A percentile compares a stretch with the other conserved stretches of the same genome.
Conservation (phyloP, 768 basidiomycete species). For the Lentinus tigrinus region DNA sequence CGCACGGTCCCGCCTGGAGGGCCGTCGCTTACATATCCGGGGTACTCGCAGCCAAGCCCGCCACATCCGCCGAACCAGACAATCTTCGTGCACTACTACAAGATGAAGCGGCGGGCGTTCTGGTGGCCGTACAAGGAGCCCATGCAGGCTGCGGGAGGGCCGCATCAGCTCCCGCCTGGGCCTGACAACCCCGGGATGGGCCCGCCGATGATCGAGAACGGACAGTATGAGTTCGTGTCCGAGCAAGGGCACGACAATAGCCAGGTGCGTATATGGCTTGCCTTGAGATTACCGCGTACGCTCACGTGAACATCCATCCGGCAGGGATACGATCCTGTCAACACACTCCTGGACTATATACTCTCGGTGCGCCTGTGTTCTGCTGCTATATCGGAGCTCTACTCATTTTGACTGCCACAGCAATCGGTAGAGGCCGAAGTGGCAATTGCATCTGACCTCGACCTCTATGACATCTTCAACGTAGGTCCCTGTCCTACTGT, state of each 20-base stretch:
- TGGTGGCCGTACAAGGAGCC: neutral
- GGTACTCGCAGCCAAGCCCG: neutral
- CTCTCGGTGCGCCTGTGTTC: no score
- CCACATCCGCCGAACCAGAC: neutral
- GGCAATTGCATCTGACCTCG: no score
- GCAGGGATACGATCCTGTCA: constrained; percentile 13
- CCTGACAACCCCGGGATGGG: neutral
- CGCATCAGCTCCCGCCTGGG: neutral
- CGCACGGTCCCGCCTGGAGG: neutral
- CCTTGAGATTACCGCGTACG: no score
- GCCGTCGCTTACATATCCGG: neutral
- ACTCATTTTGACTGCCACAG: no score
- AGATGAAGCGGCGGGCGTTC: neutral
- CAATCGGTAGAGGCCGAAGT: no score
- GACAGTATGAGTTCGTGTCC: neutral
- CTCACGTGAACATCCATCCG: neutral
- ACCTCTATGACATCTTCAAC: no score
- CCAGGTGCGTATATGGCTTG: no score
- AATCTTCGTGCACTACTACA: neutral
- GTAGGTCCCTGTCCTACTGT: no score
- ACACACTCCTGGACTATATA: constrained; percentile 22
- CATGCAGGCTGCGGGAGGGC: neutral
- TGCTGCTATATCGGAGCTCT: no score
- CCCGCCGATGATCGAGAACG: neutral
- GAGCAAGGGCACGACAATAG: no score